These are phyloP conservation scores for Agaricus blazei DNA, from an alignment of 768 basidiomycete genomes.

Conservation along the genomic window DNA sequence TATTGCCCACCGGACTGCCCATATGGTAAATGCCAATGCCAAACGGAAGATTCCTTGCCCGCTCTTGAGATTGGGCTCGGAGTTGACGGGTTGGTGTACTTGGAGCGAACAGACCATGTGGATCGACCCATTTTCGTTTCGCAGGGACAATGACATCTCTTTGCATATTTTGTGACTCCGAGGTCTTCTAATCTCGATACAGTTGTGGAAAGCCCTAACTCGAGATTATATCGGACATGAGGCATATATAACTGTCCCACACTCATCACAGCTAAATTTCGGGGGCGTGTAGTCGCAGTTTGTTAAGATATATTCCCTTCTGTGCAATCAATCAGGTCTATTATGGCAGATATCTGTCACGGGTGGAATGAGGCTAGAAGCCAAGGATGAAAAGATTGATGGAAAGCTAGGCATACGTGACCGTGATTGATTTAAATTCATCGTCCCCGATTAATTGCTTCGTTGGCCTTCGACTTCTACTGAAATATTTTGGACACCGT, in stretches of 20 bases:
- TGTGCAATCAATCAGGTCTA: constrained; percentile 2
- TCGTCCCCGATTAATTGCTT: neutral
- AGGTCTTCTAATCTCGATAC: constrained; percentile 3
- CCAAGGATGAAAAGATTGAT: neutral
- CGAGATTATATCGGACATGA: no score
- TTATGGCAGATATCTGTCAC: neutral
- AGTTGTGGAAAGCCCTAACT: neutral
- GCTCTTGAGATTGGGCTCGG: neutral
- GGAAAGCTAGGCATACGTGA: neutral
- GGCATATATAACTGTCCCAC: neutral
- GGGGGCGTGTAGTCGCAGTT: neutral
- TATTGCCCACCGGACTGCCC: neutral
- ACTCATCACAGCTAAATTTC: neutral
- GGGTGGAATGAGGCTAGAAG: constrained; percentile 5
- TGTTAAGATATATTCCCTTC: neutral
- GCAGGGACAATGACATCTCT: neutral
- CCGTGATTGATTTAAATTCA: neutral
- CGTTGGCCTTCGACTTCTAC: constrained; percentile 1
- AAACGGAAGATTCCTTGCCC: neutral
- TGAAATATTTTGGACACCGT: neutral
- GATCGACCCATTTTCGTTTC: neutral
- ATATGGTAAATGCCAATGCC: neutral
- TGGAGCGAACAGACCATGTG: neutral
- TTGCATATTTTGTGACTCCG: neutral
- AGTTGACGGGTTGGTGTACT: neutral